Evolutionary conservation across 2,329 filamentous ascomycete species (phyloP).

Genomic region (Bipolaris cookei): DNA sequence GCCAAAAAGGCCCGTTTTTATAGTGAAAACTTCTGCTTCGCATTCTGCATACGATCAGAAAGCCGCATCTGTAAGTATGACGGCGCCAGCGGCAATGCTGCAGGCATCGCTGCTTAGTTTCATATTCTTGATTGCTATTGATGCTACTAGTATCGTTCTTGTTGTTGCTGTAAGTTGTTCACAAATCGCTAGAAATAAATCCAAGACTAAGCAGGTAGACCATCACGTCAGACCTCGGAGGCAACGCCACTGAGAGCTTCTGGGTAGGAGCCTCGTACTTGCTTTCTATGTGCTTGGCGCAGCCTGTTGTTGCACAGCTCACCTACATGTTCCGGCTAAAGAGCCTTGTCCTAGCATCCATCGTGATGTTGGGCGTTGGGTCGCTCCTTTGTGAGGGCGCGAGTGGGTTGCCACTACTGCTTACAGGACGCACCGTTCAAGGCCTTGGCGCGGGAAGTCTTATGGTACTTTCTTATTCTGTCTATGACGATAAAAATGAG

Average conservation of each 20-base stretch:
- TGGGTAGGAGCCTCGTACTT: slow-evolving; percentile 1
- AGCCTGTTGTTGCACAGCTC: not conserved
- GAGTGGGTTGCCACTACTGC: not conserved
- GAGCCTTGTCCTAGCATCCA: slow-evolving; percentile 1
- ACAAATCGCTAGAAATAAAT: not conserved
- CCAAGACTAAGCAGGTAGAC: not conserved
- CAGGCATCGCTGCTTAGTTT: not conserved
- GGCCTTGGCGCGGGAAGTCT: not conserved
- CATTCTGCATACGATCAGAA: not conserved
- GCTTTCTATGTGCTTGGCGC: slow-evolving; percentile 1
- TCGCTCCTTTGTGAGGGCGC: not conserved
- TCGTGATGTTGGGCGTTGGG: slow-evolving; percentile 1
- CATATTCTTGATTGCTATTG: not conserved
- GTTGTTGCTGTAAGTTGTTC: not conserved
- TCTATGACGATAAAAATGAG: not conserved
- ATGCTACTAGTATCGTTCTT: not conserved
- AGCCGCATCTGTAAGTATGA: not conserved
- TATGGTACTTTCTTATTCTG: not conserved
- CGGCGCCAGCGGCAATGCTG: not conserved
- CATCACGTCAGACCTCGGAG: slow-evolving; percentile 1
- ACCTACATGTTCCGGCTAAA: not conserved
- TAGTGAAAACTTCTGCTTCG: not conserved
- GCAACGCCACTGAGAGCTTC: not conserved
- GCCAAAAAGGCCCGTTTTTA: not conserved
- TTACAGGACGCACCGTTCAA: not conserved